Evolutionary conservation across 768 basidiomycete species (phyloP), one percentile per base, ranked within the genome.

Genomic region (Astraeus odoratus): DNA sequence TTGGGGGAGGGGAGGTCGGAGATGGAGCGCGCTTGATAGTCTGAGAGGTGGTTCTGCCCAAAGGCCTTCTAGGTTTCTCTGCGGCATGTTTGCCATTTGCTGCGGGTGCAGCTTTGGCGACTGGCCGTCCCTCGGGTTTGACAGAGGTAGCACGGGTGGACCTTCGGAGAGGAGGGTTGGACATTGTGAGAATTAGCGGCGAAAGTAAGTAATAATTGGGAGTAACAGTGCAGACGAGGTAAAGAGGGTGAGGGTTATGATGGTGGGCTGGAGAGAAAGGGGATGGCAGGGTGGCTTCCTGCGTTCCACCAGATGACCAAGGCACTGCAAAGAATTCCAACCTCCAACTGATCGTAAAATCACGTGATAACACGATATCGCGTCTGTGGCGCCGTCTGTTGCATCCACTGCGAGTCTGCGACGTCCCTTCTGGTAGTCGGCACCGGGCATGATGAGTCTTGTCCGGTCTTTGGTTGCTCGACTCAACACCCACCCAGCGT

Each of bases 11-110:
- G 10, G 70, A 64, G 16, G 70, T 46, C 4, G 77, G 70, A 3
- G 79, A 80, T 3, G 70, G 71, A 19, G 70, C 68, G 47, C 79
- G 78, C 60, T 78, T 81, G 42, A 50, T 50, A n/a, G 63, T 47
- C 43, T 56, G 57, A 47, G 53, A 54, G 42, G 31, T 35, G 15
- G 60, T 49, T 44, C 46, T 55, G 10, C 51, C 49, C 39, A 57
- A 46, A 5, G 59, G 58, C 37, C 64, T 68, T 19, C 64, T 50
- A 10, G 58, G 48, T 6, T 67, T 60, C 44, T 65, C 64, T 27
- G 68, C 55, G 10, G 66, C 46, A 56, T 57, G 76, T 69, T 50
- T 39, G 26, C 56, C 62, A 35, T 64, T 61, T 53, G 61, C 49
- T 15, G 60, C 39, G 36, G 64, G 56, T 2, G 65, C 61, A n/a